Base-by-base conservation (phyloP, 345 rosid genomes). In the Boechera divaricarpa region DNA sequence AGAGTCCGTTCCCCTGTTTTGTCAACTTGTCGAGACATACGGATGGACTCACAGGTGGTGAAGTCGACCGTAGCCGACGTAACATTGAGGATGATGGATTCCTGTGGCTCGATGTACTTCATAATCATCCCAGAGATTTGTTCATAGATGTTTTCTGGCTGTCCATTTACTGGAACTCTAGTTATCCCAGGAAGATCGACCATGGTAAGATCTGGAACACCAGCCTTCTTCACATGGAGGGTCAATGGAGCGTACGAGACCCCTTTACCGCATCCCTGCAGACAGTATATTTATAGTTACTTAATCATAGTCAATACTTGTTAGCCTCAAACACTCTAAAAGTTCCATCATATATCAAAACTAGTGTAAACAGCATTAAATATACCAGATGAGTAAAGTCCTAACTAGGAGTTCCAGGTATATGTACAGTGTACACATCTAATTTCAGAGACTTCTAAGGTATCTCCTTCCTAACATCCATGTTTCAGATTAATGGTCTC, bases 171-270 rank as follows among this genome's bases (percentile, higher is more conserved):
- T 0, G 88, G 86, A 8, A 86, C 88, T 6, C 88, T 63, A 1
- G 87, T 86, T 61, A 88, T 86, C 2, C 92, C 88, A 0, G 90
- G 92, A 11, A 88, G 83, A 79, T 88, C 90, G 2, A 88, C 85
- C 87, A 86, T 86, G 3, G 86, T 85, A 5, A 88, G 76, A 77
- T 88, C 90, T 5, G 87, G 90, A 12, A 83, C 87, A 48, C 85
- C 91, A 2, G 11, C 18, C 32, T 82, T 87, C 55, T 79, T 85
- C 10, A 87, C 86, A 0, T 77, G 81, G 6, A 87, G 73, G 6
- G 89, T 87, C 68, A 87, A 26, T 0, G 84, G 83, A 26, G 69
- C 8, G 13, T 82, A 83, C 0, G 84, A 81, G 21, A 87, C 79
- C 2, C 88, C 85, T 18, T 83, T 85, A 1, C 86, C 81, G 4